phyloP scores from a whole-genome alignment of 2,329 filamentous ascomycete species.

The Pestalotiopsis sp. region DNA sequence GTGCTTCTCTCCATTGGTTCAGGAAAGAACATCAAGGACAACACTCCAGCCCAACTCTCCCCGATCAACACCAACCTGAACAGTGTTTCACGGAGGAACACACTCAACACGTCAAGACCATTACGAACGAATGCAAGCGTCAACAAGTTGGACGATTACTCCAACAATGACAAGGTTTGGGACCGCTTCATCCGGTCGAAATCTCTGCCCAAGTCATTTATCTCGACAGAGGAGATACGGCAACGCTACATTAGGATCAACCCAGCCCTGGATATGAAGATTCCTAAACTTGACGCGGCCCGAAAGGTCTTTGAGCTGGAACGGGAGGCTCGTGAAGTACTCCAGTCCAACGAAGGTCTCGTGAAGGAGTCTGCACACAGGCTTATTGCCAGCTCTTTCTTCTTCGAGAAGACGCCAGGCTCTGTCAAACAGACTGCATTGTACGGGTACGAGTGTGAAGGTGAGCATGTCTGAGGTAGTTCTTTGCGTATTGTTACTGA shows the following conservation, averaged over 20 bases:
- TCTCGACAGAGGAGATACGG: conserved; percentile 18
- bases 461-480: conserved; percentile 17
- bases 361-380: conserved; percentile 30
- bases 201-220: conserved; percentile 1
- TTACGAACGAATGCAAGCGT: background rate
- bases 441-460: conserved; percentile 30
- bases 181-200: conserved; percentile 25
- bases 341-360: conserved; percentile 25
- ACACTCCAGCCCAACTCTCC: conserved; percentile 22
- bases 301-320: conserved; percentile 22
- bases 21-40: conserved; percentile 26
- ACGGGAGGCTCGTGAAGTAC: conserved; percentile 24
- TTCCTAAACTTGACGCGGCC: conserved; percentile 3
- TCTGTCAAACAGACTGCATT: conserved; percentile 26
- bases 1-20: conserved; percentile 31
- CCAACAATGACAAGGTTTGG: conserved; percentile 24
- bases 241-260: conserved; percentile 30
- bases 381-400: conserved; percentile 33
- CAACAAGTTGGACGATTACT: conserved; percentile 10
- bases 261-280: conserved; percentile 25
- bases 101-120: conserved; percentile 2
- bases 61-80: conserved; percentile 15
- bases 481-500: background rate
- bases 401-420: conserved; percentile 31
- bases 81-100: conserved; percentile 1